Evolutionary conservation across 495 filamentous ascomycete genomes (phyloP).

Genomic region (Daldinia childiae): DNA sequence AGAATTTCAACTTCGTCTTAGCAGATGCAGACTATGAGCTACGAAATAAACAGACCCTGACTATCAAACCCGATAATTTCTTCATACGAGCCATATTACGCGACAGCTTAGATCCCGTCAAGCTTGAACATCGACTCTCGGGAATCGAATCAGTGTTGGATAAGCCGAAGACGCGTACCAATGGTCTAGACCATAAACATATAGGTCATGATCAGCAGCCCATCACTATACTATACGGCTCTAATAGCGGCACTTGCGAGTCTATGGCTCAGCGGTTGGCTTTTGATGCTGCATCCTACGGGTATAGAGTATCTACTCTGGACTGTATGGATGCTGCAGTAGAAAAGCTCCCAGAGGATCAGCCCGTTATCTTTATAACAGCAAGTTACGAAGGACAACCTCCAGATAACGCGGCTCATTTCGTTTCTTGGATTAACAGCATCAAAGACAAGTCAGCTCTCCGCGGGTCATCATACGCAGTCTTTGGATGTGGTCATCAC

Average conservation of each 20-base stretch:
- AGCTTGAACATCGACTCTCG: conserved; percentile 59
- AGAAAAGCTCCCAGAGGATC: conserved; percentile 64
- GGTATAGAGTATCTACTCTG: conserved; percentile 56
- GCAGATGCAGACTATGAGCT: conserved; percentile 67
- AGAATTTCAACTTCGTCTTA: conserved; percentile 64
- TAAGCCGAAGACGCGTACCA: neutral
- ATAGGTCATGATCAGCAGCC: conserved; percentile 1
- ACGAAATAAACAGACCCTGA: conserved; percentile 68
- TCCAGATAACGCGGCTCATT: conserved; percentile 72
- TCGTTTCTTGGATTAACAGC: conserved; percentile 69
- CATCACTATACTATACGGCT: conserved; percentile 72
- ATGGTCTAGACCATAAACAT: neutral
- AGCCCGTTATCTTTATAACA: conserved; percentile 67
- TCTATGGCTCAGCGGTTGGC: conserved; percentile 67
- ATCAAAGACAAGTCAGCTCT: conserved; percentile 51
- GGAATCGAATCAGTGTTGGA: conserved; percentile 3
- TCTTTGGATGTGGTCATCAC: conserved; percentile 64
- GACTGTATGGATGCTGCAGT: conserved; percentile 63
- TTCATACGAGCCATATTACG: conserved; percentile 67
- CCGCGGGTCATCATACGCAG: conserved; percentile 63
- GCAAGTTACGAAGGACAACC: conserved; percentile 72
- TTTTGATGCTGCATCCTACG: conserved; percentile 61
- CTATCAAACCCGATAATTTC: conserved; percentile 74
- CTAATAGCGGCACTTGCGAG: conserved; percentile 75
- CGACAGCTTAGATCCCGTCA: conserved; percentile 61